Evolutionary conservation across 208 protist species (phyloP), one percentile per base, ranked within the genome.

Genomic region (Wallacemonas sp.): DNA sequence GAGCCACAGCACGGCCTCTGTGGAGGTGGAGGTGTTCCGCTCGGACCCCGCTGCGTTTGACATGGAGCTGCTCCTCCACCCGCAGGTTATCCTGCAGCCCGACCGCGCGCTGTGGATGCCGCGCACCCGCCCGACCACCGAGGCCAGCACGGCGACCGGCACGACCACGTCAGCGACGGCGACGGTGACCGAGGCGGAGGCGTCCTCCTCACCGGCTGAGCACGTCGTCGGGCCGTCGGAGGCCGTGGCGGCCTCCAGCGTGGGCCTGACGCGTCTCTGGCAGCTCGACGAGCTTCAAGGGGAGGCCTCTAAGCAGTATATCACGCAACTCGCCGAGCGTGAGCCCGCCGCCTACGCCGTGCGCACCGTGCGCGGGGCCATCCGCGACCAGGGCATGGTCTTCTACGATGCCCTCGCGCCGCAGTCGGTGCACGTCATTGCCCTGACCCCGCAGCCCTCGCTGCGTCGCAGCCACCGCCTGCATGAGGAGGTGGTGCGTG

Each of bases 331-430:
- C 23, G 73, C 91, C 10, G 87, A 96, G 61, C 81, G 87, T 0
- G 90, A 96, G 57, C 90, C 90, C 10, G 86, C 86, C 11, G 82
- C 83, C 11, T 81, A 91, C 45, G 78, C 85, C 42, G 84, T 95
- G 26, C 83, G 86, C 36, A 75, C 70, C 38, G 70, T 91, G 23
- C 89, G 89, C 28, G 77, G 74, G 1, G 82, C 77, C 1, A 77
- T 88, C 29, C 75, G 86, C n/a, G 90, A 96, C 59, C 74, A 81
- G 20, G 82, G 78, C 31, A 93, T 96, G 87, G 65, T 96, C 59
- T 96, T 96, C 61, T 93, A 86, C 59, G 90, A 96, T 31, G 77
- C 75, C 16, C 63, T 93, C 44, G 84, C 84, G 7, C 90, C 90
- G 12, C 67, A 57, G 16, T 45, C 57, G 11, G 76, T 95, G 11